These are phyloP conservation scores for Lodderomyces orthopsilosis DNA, from an alignment of 1,139 yeast genomes.

Conservation along the genomic window DNA sequence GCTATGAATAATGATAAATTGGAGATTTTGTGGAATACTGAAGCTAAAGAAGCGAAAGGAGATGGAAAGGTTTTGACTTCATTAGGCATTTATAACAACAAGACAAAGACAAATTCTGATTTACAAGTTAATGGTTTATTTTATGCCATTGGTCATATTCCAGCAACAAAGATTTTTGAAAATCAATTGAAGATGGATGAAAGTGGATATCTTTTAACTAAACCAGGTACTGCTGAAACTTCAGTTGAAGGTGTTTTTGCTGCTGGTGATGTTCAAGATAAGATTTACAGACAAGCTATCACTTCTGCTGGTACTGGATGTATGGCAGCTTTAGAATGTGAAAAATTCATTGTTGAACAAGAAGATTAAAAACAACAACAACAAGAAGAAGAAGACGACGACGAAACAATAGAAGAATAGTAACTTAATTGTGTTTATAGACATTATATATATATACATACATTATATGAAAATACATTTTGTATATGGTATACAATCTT, in stretches of 20 bases:
- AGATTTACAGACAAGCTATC: constrained; percentile 96
- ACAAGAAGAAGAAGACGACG: no score
- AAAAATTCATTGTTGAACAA: constrained; percentile 72
- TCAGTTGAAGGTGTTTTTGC: constrained; percentile 93
- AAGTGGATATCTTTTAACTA: constrained; percentile 81
- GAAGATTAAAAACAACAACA: constrained; percentile 40
- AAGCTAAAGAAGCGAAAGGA: constrained; percentile 86
- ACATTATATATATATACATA: constrained; percentile 2
- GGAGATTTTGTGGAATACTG: constrained; percentile 86
- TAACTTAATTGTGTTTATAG: constrained; percentile 11
- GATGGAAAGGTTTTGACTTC: constrained; percentile 73
- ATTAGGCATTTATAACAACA: constrained; percentile 63
- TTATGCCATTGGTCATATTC: constrained; percentile 97
- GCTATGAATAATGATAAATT: constrained; percentile 79
- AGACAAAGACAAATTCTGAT: constrained; percentile 65
- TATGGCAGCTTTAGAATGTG: constrained; percentile 98
- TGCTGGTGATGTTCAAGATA: constrained; percentile 99
- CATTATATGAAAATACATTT: neutral
- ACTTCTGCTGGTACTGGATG: constrained; percentile 99
- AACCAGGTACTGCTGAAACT: constrained; percentile 85
- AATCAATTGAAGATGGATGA: constrained; percentile 83
- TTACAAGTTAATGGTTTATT: constrained; percentile 86
- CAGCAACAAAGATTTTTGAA: constrained; percentile 79
- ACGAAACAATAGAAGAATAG: no score
- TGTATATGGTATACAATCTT: no score